Conservation (phyloP, 352 stramenopile species). For the Pythium phragmitis region DNA sequence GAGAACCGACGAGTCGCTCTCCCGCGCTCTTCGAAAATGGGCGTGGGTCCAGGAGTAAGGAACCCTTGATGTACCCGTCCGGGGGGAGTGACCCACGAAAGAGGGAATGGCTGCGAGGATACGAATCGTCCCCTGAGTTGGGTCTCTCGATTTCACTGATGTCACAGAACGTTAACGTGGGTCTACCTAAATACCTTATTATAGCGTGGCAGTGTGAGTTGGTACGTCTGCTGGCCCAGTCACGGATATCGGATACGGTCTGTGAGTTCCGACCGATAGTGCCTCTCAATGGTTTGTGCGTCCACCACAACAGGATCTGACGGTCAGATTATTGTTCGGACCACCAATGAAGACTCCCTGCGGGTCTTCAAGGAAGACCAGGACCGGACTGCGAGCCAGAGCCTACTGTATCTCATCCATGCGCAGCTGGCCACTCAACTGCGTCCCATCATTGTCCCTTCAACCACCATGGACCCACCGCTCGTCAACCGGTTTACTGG, state of each 20-base stretch:
- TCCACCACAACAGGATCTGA: neutral
- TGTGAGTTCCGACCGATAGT: neutral
- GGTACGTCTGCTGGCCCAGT: neutral
- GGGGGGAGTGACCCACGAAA: neutral
- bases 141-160: too few species aligned
- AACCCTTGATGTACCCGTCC: neutral
- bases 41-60: neutral
- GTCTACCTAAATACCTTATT: too few species aligned
- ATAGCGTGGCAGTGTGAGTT: neutral
- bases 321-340: neutral
- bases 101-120: neutral
- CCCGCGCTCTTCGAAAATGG: neutral
- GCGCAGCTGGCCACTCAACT: neutral
- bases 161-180: too few species aligned
- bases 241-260: neutral
- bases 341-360: neutral
- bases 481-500: conserved; percentile 21
- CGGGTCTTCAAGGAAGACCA: conserved; percentile 1
- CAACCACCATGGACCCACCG: neutral
- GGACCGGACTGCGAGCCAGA: neutral
- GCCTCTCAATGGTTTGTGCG: neutral
- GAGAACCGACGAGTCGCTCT: conserved; percentile 7
- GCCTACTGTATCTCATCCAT: neutral
- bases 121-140: neutral
- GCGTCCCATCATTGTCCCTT: conserved; percentile 4